A percentile compares a stretch with the other conserved stretches of the same genome.
phyloP scores from a whole-genome alignment of 1,284 basidiomycete genomes.

The Malassezia caprae region DNA sequence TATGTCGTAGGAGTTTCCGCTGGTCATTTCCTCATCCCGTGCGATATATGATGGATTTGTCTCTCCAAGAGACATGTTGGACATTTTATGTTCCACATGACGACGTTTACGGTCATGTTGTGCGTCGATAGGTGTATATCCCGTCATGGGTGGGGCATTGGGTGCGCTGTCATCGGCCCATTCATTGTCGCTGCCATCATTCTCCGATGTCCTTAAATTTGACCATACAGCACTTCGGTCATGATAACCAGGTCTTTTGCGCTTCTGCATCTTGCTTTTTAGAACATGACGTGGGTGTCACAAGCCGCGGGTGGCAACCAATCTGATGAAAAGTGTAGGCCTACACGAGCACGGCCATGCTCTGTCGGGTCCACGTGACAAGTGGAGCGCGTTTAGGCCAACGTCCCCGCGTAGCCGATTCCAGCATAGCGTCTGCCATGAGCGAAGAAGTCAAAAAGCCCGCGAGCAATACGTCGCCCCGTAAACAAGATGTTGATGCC shows the following conservation, averaged over 20 bases:
- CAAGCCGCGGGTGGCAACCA: neutral
- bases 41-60: neutral
- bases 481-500: conserved; percentile 36
- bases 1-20: conserved; percentile 15
- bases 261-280: neutral
- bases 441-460: neutral
- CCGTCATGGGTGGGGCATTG: neutral
- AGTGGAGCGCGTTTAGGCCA: neutral
- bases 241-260: neutral
- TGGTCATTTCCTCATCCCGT: conserved; percentile 9
- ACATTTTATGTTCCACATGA: conserved; percentile 11
- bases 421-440: neutral
- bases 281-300: neutral
- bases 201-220: neutral
- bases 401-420: neutral
- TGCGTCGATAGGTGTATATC: neutral
- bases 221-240: neutral
- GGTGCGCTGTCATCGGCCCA: neutral
- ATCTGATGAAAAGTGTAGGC: neutral
- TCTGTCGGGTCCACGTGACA: neutral
- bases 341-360: neutral
- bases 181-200: neutral
- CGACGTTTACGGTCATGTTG: conserved; percentile 9
- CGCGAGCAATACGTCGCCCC: neutral
- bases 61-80: conserved; percentile 7